Conservation (phyloP, 495 filamentous ascomycete species). For the Margaritispora aquatica region DNA sequence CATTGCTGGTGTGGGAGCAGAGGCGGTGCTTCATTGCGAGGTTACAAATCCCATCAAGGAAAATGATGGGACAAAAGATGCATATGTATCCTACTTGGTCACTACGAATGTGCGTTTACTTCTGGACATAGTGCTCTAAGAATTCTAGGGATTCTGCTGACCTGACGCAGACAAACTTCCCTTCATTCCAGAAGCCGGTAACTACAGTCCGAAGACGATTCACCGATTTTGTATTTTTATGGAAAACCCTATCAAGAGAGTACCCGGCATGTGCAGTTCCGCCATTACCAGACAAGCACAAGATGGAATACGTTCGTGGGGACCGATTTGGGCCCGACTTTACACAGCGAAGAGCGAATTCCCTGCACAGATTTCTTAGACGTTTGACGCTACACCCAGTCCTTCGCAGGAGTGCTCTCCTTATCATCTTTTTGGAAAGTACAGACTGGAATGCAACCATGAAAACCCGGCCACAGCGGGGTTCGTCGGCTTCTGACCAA, state of each 20-base stretch:
- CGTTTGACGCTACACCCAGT: slow-evolving; percentile 84
- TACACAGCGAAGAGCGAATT: slow-evolving; percentile 82
- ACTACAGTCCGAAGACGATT: slow-evolving; percentile 82
- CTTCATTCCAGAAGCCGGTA: slow-evolving; percentile 75
- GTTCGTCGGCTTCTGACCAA: slow-evolving; percentile 46
- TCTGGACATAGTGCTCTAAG: too few species aligned
- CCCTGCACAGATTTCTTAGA: slow-evolving; percentile 84
- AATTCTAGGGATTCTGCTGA: not conserved
- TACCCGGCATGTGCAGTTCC: slow-evolving; percentile 91
- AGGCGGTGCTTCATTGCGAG: slow-evolving; percentile 75
- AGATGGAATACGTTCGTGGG: slow-evolving; percentile 95
- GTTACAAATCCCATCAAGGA: slow-evolving; percentile 84
- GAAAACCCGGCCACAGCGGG: slow-evolving; percentile 63
- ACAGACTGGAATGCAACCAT: slow-evolving; percentile 95
- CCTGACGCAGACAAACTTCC: slow-evolving; percentile 73
- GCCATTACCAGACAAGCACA: slow-evolving; percentile 95
- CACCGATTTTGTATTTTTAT: slow-evolving; percentile 96
- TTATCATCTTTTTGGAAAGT: slow-evolving; percentile 86
- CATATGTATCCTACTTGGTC: slow-evolving; percentile 91
- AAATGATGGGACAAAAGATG: slow-evolving; percentile 94
- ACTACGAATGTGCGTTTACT: slow-evolving; percentile 68
- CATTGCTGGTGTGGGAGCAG: slow-evolving; percentile 53
- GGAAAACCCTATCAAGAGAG: slow-evolving; percentile 78
- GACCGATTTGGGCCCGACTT: slow-evolving; percentile 94
- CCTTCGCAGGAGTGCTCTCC: slow-evolving; percentile 72